Evolutionary conservation across 805 yeast genomes (phyloP).

Genomic region (Ogataea parapolymorpha): DNA sequence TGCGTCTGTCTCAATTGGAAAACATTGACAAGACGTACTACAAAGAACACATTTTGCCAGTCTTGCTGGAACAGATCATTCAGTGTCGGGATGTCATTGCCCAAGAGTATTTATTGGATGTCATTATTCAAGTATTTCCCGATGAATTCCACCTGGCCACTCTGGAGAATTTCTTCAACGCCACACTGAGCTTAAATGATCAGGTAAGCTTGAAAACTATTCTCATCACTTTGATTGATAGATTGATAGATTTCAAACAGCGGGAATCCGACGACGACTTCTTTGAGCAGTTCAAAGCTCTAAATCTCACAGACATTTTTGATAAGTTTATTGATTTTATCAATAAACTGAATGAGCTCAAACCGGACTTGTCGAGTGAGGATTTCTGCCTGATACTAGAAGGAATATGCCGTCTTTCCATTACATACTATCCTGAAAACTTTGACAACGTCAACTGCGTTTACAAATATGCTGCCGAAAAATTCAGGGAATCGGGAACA

Average conservation of each 20-base stretch:
- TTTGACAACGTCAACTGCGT: slow-evolving; percentile 58
- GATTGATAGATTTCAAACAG: slow-evolving; percentile 56
- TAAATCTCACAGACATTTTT: slow-evolving; percentile 41
- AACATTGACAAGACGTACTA: slow-evolving; percentile 55
- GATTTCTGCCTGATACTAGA: slow-evolving; percentile 65
- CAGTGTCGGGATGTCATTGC: slow-evolving; percentile 92
- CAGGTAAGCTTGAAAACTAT: slow-evolving; percentile 65
- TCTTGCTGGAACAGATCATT: slow-evolving; percentile 80
- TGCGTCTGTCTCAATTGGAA: slow-evolving; percentile 81
- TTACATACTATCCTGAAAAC: slow-evolving; percentile 63
- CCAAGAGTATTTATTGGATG: slow-evolving; percentile 88
- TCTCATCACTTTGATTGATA: slow-evolving; percentile 65
- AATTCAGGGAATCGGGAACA: slow-evolving; percentile 27
- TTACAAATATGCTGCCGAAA: slow-evolving; percentile 51
- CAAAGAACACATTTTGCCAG: slow-evolving; percentile 63
- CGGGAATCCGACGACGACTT: slow-evolving; percentile 34
- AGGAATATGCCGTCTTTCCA: slow-evolving; percentile 60
- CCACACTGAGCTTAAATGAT: slow-evolving; percentile 66
- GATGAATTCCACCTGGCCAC: slow-evolving; percentile 85
- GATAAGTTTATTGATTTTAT: slow-evolving; percentile 66
- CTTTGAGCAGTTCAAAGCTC: slow-evolving; percentile 13
- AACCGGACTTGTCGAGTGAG: slow-evolving; percentile 64
- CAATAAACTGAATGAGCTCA: slow-evolving; percentile 47
- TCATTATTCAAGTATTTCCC: slow-evolving; percentile 90
- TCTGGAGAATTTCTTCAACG: slow-evolving; percentile 59